Base-by-base conservation (phyloP, 169 alveolate species). In the Cytauxzoon felis region DNA sequence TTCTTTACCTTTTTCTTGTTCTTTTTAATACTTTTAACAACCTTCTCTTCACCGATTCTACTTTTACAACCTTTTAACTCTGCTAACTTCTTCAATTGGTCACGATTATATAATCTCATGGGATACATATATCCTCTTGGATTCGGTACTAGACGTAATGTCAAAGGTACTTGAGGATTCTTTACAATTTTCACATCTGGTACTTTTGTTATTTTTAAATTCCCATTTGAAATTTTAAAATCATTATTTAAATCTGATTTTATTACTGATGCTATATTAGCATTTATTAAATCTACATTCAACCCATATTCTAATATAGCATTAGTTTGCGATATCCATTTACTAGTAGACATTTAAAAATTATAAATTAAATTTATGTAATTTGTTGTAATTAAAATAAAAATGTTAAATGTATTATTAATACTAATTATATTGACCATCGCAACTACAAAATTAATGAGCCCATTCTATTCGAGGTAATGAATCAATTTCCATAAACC, bases 71-170 rank as follows among this genome's bases (percentile, higher is more conserved):
- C n/a, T n/a, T n/a, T n/a, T n/a, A n/a, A n/a, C n/a, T n/a, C n/a
- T 38, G 45, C 56, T 18, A 67, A 30, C 45, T 3, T 6, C 32
- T 53, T 53, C 0, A 67, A 34, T 51, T 67, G 64, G 42, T 62
- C 47, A 24, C 49, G 45, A 3, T 67, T 67, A 53, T 67, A 67
- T 21, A 67, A 33, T 24, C 70, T 58, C 80, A 67, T 67, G 19
- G 80, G 80, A 33, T 23, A 16, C 47, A 33, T 27, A 54, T 67
- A 67, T 26, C 80, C 80, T 19, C 80, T 59, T 1, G 80, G 80
- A 38, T 67, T 67, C 30, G 19, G 40, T 33, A 67, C 71, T 19
- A 67, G 51, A 23, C 59, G 58, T 11, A 67, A 53, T 0, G 80
- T 67, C 47, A 67, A 26, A 1, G 69, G 61, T 16, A 67, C 80